Conservation (phyloP, 2,329 filamentous ascomycete species). For the Fusarium cicatricum region DNA sequence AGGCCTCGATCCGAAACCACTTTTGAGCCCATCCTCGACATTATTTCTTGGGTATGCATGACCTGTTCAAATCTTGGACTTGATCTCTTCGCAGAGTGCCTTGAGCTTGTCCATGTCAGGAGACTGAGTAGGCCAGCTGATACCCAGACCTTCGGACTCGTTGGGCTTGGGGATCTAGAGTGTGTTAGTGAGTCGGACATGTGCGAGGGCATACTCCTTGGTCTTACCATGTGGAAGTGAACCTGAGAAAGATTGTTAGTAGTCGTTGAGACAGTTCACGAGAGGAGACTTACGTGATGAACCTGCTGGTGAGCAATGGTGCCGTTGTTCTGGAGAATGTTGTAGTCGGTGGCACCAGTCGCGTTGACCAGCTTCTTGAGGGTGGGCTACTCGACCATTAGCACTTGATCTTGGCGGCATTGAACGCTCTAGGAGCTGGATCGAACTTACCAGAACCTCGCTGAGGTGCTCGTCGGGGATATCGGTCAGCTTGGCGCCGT, state of each 20-base stretch:
- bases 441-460: constrained; percentile 75
- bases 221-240: constrained; percentile 87
- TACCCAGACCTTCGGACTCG: constrained; percentile 76
- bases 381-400: constrained; percentile 44
- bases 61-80: constrained; percentile 78
- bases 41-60: constrained; percentile 1
- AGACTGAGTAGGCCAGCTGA: constrained; percentile 80
- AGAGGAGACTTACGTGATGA: constrained; percentile 75
- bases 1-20: constrained; percentile 13
- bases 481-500: constrained; percentile 90
- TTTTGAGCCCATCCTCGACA: constrained; percentile 5
- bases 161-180: constrained; percentile 92
- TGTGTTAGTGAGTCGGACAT: constrained; percentile 2
- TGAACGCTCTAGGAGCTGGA: background rate
- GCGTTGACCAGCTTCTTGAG: constrained; percentile 87
- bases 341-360: constrained; percentile 82
- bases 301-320: constrained; percentile 90
- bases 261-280: background rate
- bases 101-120: constrained; percentile 86
- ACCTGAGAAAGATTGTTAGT: constrained; percentile 61
- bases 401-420: background rate
- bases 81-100: constrained; percentile 81
- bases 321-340: constrained; percentile 97
- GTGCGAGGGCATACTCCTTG: background rate
- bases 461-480: constrained; percentile 88